Conservation (phyloP, 2,329 filamentous ascomycete species). For the Cladosporium colombiae region DNA sequence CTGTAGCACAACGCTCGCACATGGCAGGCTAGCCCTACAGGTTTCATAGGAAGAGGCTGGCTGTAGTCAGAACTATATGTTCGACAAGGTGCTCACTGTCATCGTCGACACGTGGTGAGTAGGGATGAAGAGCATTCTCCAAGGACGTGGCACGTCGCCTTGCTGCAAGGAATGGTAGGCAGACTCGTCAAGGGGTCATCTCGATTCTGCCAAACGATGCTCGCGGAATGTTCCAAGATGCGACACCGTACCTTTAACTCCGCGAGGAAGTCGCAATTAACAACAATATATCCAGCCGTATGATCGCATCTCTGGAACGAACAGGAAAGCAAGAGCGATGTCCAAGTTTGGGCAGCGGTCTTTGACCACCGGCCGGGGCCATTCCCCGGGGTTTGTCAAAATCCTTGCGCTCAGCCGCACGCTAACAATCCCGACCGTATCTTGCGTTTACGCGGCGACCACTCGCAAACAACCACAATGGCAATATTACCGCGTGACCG, state of each 20-base stretch:
- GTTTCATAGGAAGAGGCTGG: background rate
- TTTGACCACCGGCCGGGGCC: background rate
- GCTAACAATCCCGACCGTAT: background rate
- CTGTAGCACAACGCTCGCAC: slow-evolving; percentile 19
- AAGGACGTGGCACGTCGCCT: background rate
- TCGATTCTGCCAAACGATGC: background rate
- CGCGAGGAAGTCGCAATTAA: background rate
- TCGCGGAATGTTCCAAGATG: slow-evolving; percentile 9
- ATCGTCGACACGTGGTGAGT: slow-evolving; percentile 16
- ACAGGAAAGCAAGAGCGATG: background rate
- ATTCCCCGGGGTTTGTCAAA: background rate
- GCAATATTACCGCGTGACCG: background rate
- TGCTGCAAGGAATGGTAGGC: background rate
- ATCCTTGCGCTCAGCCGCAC: slow-evolving; percentile 17
- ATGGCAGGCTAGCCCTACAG: slow-evolving; percentile 16
- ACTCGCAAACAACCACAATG: background rate
- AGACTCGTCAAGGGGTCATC: background rate
- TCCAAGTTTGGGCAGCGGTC: background rate
- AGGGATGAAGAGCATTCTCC: background rate
- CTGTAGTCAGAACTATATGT: slow-evolving; percentile 18
- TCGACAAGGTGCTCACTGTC: slow-evolving; percentile 19
- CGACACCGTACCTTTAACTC: background rate
- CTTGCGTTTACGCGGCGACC: background rate
- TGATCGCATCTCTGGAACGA: background rate
- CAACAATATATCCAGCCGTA: slow-evolving; percentile 4